Percentiles rank a stretch among this genome's conserved stretches.
phyloP scores from a whole-genome alignment of 106 monocot genomes.

The Triglochin maritima region DNA sequence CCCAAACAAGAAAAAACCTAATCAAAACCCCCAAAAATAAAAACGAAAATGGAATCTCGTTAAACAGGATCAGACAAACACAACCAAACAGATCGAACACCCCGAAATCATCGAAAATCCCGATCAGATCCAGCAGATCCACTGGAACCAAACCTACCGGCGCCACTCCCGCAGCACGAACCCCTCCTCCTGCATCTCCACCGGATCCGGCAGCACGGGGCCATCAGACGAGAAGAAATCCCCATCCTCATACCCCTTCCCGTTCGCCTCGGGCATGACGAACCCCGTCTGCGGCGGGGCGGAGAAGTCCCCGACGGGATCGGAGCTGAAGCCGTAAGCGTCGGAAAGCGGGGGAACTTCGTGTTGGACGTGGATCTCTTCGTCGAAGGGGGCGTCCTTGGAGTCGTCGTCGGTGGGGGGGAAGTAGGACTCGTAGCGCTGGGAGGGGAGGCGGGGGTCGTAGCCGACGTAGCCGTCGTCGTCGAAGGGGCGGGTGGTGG shows the following conservation, averaged over 20 bases:
- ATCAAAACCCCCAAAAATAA: no score
- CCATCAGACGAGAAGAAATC: slow-evolving; percentile 18
- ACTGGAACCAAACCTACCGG: slow-evolving; percentile 10
- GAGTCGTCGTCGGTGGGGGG: slow-evolving; percentile 15
- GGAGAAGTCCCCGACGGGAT: slow-evolving; percentile 15
- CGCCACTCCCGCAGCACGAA: slow-evolving; percentile 19
- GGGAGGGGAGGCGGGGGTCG: slow-evolving; percentile 35
- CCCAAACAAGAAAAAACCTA: no score
- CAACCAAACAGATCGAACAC: not conserved
- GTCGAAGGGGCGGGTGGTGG: slow-evolving; percentile 30
- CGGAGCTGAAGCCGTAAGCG: slow-evolving; percentile 32
- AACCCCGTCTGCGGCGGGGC: slow-evolving; percentile 17
- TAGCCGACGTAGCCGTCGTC: slow-evolving; percentile 41
- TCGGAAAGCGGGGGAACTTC: slow-evolving; percentile 44
- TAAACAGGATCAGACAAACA: not conserved
- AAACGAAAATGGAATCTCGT: no score
- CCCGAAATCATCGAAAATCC: not conserved
- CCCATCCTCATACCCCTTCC: slow-evolving; percentile 25
- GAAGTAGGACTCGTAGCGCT: slow-evolving; percentile 28
- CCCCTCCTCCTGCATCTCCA: slow-evolving; percentile 25
- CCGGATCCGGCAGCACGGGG: slow-evolving; percentile 12
- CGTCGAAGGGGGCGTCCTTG: slow-evolving; percentile 3
- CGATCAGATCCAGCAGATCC: not conserved
- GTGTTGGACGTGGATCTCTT: slow-evolving; percentile 14
- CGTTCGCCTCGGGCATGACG: slow-evolving; percentile 51